Conservation (phyloP, 768 basidiomycete species). For the Epithele typhae region DNA sequence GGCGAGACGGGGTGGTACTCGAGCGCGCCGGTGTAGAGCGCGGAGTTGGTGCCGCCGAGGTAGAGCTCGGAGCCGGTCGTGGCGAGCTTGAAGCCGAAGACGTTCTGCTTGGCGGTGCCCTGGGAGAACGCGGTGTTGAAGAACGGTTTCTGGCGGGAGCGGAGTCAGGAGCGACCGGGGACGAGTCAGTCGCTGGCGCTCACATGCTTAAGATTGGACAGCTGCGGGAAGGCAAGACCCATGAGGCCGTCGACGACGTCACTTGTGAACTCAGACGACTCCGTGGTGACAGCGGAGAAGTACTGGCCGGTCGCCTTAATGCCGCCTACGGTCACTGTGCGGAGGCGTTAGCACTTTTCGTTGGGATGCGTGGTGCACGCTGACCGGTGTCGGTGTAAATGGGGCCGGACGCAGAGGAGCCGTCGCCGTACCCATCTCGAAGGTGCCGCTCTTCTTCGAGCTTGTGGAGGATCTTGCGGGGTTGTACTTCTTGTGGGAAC, state of each 20-base stretch:
- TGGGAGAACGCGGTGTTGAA: slow-evolving; percentile 25
- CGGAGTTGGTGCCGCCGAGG: no score
- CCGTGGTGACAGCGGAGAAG: slow-evolving; percentile 23
- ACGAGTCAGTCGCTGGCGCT: no score
- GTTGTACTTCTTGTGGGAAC: slow-evolving; percentile 11
- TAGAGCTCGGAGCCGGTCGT: no score
- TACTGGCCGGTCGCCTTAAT: slow-evolving; percentile 29
- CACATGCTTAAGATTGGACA: slow-evolving; percentile 17
- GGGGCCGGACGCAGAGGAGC: no score
- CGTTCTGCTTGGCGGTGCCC: slow-evolving; percentile 18
- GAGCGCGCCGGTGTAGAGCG: no score
- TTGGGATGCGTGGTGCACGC: background rate
- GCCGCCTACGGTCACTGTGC: slow-evolving; percentile 40
- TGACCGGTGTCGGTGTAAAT: background rate
- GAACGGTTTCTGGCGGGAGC: background rate
- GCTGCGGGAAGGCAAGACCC: slow-evolving; percentile 28
- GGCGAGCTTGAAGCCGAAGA: no score
- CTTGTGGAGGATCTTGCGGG: slow-evolving; percentile 19
- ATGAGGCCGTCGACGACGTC: slow-evolving; percentile 24
- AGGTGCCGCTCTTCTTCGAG: slow-evolving; percentile 6
- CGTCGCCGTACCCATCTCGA: no score
- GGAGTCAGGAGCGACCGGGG: background rate
- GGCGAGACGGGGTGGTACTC: slow-evolving; percentile 40
- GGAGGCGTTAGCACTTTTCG: background rate
- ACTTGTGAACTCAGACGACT: background rate